Base-by-base conservation (phyloP, 2,329 filamentous ascomycete genomes). In the Neophaeococcomyces aloes region DNA sequence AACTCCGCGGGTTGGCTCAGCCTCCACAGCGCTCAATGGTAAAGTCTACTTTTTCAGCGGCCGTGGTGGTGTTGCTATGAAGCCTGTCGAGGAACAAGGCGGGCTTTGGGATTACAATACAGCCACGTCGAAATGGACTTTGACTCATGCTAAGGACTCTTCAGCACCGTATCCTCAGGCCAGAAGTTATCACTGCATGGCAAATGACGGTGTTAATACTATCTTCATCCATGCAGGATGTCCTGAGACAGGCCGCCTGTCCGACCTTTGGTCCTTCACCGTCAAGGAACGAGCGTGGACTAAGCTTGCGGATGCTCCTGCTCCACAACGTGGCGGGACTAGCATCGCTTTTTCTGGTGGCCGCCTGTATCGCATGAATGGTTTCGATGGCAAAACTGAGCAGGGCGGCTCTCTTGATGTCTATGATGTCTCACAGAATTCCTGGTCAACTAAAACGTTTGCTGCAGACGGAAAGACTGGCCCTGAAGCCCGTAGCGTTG, bases 41-140 rank as follows among this genome's bases (percentile, higher is more conserved):
- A 78, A 78, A 17, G 78, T 93, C 55, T 89, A 89, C 63, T 51
- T 93, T 32, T 94, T 88, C 61, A 86, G 85, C 37, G 86, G 87
- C 7, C 78, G 84, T 34, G 80, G 81, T 27, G 82, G 82, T 0
- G 63, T 70, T 2, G 77, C 76, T 21, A 80, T 84, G 75, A 67
- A 74, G 1, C 78, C 84, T 1, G 68, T 94, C 8, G 76, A 88
- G 41, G 86, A 94, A 56, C 61, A 68, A 8, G 86, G 86, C 13
- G 70, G 77, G 2, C 70, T 93, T 40, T 93, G 86, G 86, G 69
- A 78, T 23, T 88, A 84, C 56, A 76, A 86, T 58, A 79, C 81
- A 1, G 66, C 71, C 46, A 65, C 67, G n/a, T 65, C 72, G 43
- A 65, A 63, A 10, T 94, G 86, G 87, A 67, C 71, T 3, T 70